Evolutionary conservation across 2,329 filamentous ascomycete genomes (phyloP).

Genomic region (Talaromyces sp.): DNA sequence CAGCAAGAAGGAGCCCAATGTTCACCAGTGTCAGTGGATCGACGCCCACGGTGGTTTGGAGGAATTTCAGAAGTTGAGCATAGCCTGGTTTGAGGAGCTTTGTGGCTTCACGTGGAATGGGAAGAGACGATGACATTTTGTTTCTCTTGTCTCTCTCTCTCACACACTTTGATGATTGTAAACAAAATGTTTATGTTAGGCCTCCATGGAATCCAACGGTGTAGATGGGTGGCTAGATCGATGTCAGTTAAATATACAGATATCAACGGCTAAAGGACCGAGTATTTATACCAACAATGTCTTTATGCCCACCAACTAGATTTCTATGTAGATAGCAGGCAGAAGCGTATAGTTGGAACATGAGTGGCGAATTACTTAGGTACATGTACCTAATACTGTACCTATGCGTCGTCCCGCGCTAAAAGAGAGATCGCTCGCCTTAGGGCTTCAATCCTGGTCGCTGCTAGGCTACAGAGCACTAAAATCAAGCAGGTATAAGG

Average conservation of each 20-base stretch:
- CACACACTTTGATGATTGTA: neutral
- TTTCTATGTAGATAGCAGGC: neutral
- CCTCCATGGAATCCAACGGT: neutral
- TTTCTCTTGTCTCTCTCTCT: neutral
- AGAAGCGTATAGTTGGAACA: neutral
- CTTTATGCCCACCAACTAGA: neutral
- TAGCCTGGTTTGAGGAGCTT: slow-evolving; percentile 13
- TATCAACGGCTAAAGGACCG: neutral
- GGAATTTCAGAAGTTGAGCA: neutral
- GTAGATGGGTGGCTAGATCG: neutral
- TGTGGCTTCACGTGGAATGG: slow-evolving; percentile 11
- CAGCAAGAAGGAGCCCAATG: slow-evolving; percentile 11
- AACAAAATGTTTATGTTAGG: neutral
- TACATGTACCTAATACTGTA: too few species aligned
- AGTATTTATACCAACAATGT: neutral
- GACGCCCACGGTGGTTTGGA: slow-evolving; percentile 11
- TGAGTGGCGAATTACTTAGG: neutral
- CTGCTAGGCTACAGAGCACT: neutral
- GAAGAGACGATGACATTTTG: slow-evolving; percentile 1
- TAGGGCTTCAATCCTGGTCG: neutral
- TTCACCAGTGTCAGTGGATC: slow-evolving; percentile 16
- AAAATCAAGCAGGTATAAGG: neutral
- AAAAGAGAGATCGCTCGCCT: neutral
- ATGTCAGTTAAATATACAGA: neutral
- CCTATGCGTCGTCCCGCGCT: neutral